Evolutionary conservation across 768 basidiomycete genomes (phyloP), one percentile per base, ranked within the genome.

Genomic region (Saitozyma sp.): DNA sequence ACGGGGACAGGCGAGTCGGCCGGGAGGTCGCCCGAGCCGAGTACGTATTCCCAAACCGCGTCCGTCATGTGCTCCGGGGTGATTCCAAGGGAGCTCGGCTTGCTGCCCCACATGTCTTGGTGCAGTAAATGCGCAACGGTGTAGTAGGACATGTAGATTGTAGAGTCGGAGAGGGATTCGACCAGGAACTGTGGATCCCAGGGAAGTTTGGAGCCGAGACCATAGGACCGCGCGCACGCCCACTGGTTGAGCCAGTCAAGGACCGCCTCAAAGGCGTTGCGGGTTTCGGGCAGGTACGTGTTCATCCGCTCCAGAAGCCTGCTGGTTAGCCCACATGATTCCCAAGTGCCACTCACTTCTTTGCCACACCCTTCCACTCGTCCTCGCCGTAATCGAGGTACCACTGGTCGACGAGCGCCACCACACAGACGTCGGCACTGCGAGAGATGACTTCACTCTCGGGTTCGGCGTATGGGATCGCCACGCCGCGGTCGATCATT

Each of bases 381-480:
- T 86, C 79, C 82, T 97, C 92, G 70, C 95, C 96, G 71, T 97
- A 99, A 80, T 98, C 92, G 79, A 98, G 81, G 80, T 98, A 99
- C 94, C 95, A 99, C 80, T 99, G 96, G 78, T 99, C 96, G 86
- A 93, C 94, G 68, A 99, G 82, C 3, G 95, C 94, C 61, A 99
- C 92, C 17, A 97, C 90, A 82, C 96, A 99, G 80, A 97, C 95
- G 74, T 99, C 96, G n/a, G 85, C 87, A 79, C 89, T 92, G 50
- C 95, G 84, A 50, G 89, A 91, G 72, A 93, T 86, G 73, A 97
- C 89, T 68, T 91, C 78, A 59, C 89, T 89, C 79, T 98, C 94
- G 0, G 95, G 95, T 80, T 98, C 95, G 9, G 94, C 92, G 77
- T 99, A 99, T 61, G 90, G 84, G 71, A 96, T 87, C 8, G 91